Conservation (phyloP, 2,329 filamentous ascomycete species). For the Chaetomiaceae sp. region DNA sequence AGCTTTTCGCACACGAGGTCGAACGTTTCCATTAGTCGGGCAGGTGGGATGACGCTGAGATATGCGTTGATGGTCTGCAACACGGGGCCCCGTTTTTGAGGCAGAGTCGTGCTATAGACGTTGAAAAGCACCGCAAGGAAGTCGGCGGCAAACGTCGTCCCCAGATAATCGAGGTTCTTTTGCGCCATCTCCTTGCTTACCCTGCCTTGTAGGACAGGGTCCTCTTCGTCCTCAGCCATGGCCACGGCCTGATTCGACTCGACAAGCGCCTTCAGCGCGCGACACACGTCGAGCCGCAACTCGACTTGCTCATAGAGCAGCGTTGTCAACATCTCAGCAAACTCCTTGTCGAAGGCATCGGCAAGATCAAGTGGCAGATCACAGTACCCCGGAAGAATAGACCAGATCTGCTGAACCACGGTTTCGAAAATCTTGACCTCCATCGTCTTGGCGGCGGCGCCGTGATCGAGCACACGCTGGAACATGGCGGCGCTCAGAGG, state of each 20-base stretch:
- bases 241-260: constrained; percentile 85
- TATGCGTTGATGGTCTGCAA: constrained; percentile 93
- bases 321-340: constrained; percentile 87
- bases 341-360: constrained; percentile 73
- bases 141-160: constrained; percentile 68
- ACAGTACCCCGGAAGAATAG: constrained; percentile 87
- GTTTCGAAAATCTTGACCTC: constrained; percentile 98
- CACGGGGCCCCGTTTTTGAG: constrained; percentile 84
- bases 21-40: constrained; percentile 83
- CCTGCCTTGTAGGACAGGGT: constrained; percentile 70
- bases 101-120: constrained; percentile 93
- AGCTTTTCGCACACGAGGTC: constrained; percentile 80
- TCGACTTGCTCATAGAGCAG: constrained; percentile 89
- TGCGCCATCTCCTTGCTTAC: constrained; percentile 68
- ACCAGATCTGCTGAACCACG: constrained; percentile 92
- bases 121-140: constrained; percentile 97
- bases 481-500: constrained; percentile 87
- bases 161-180: constrained; percentile 76
- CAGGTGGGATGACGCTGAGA: constrained; percentile 73
- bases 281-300: constrained; percentile 79
- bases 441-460: constrained; percentile 79
- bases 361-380: constrained; percentile 77
- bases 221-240: constrained; percentile 62
- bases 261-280: constrained; percentile 75
- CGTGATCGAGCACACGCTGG: constrained; percentile 79